phyloP scores from a whole-genome alignment of 371 early-diverging fungal genomes.

The Coemansia sp. region DNA sequence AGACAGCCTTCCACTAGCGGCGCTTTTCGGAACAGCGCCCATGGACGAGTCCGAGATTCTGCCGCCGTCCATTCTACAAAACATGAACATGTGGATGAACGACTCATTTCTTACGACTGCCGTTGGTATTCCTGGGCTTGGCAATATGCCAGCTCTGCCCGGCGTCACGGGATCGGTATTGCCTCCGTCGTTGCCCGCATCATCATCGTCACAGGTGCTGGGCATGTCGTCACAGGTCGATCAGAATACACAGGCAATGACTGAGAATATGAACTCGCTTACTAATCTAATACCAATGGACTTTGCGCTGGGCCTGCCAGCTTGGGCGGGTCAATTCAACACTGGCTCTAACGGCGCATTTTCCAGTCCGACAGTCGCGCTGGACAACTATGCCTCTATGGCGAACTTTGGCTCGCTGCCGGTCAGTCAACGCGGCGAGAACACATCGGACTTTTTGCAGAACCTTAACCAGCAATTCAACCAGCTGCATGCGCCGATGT shows the following conservation, averaged over 20 bases:
- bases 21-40: slow-evolving; percentile 39
- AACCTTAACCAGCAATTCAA: slow-evolving; percentile 28
- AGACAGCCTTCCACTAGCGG: slow-evolving; percentile 38
- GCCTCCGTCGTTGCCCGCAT: slow-evolving; percentile 12
- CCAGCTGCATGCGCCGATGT: slow-evolving; percentile 8
- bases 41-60: slow-evolving; percentile 47
- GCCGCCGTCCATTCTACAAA: slow-evolving; percentile 46
- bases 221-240: background rate
- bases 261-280: background rate
- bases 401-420: background rate
- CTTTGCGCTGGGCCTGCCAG: slow-evolving; percentile 42
- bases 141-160: background rate
- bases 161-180: background rate
- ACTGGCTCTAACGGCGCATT: background rate
- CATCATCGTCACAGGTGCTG: slow-evolving; percentile 3
- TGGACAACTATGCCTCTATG: slow-evolving; percentile 7
- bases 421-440: slow-evolving; percentile 2
- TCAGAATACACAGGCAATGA: slow-evolving; percentile 7
- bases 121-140: background rate
- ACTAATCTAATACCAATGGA: slow-evolving; percentile 43
- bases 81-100: slow-evolving; percentile 50
- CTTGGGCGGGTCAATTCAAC: slow-evolving; percentile 11
- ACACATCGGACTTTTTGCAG: slow-evolving; percentile 30
- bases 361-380: slow-evolving; percentile 1
- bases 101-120: slow-evolving; percentile 42